Evolutionary conservation across 257 asterid genomes (phyloP).

Genomic region (Solanum pimpinellifolium): DNA sequence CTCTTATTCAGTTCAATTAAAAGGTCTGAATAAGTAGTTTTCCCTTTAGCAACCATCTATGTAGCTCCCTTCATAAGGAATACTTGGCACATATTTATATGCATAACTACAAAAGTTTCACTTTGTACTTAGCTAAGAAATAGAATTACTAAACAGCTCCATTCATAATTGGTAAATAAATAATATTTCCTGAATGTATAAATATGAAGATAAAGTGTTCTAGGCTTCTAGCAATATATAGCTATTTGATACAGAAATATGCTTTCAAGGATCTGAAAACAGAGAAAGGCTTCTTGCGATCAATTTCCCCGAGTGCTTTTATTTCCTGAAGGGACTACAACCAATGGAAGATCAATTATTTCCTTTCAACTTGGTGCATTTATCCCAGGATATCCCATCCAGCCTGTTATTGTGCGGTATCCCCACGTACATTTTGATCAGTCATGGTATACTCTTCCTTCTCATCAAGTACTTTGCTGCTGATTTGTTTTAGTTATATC

Average conservation of each 20-base stretch:
- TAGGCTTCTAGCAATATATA: slow-evolving; percentile 29
- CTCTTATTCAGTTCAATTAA: not conserved
- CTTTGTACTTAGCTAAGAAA: not conserved
- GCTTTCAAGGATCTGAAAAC: slow-evolving; percentile 83
- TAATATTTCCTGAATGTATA: not conserved
- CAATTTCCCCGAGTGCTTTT: slow-evolving; percentile 86
- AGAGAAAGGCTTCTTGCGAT: slow-evolving; percentile 89
- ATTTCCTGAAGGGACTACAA: slow-evolving; percentile 99
- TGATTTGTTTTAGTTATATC: not conserved
- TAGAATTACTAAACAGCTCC: not conserved
- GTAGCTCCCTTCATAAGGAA: not conserved
- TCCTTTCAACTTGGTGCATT: slow-evolving; percentile 98
- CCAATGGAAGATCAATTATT: slow-evolving; percentile 80
- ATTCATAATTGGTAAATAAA: not conserved
- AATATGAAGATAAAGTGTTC: slow-evolving; percentile 10
- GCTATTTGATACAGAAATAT: slow-evolving; percentile 92
- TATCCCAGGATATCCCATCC: slow-evolving; percentile 89
- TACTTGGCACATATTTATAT: not conserved
- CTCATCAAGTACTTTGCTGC: not conserved
- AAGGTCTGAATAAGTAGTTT: not conserved
- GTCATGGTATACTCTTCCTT: slow-evolving; percentile 55
- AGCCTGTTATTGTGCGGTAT: slow-evolving; percentile 82
- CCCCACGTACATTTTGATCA: slow-evolving; percentile 97
- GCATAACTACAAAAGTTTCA: not conserved
- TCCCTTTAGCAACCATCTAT: not conserved